These are phyloP conservation scores for Puya raimondii DNA, from an alignment of 176 grass and related monocot species.

Conservation along the genomic window DNA sequence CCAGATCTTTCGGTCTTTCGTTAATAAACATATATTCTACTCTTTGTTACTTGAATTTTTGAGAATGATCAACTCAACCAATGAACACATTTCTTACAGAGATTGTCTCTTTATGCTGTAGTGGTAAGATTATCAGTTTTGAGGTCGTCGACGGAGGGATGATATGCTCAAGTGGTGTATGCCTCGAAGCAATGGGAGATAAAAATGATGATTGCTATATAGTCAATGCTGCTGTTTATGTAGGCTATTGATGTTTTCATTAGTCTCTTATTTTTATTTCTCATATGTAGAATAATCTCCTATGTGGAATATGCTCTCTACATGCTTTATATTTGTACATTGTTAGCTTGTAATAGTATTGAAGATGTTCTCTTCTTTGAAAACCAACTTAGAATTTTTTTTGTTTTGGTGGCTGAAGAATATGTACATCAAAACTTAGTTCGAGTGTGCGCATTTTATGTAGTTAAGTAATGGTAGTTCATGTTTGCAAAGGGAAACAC, in stretches of 20 bases:
- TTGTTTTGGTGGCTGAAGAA: not conserved
- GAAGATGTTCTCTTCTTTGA: not conserved
- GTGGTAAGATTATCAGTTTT: slow-evolving; percentile 66
- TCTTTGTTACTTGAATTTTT: not conserved
- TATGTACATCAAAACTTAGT: too few relatives aligned
- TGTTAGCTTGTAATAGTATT: not conserved
- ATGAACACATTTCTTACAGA: slow-evolving; percentile 13
- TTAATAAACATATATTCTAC: not conserved
- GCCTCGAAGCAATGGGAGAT: slow-evolving; percentile 94
- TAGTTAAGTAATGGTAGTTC: too few relatives aligned
- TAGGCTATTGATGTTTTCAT: slow-evolving; percentile 42
- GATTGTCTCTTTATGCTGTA: slow-evolving; percentile 13
- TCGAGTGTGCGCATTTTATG: too few relatives aligned
- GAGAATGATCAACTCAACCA: not conserved
- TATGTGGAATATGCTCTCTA: not conserved
- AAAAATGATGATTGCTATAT: slow-evolving; percentile 95
- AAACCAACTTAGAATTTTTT: not conserved
- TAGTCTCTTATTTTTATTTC: too few relatives aligned
- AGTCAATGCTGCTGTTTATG: slow-evolving; percentile 71
- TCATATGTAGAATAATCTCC: not conserved
- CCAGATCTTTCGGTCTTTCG: too few relatives aligned
- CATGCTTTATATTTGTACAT: not conserved
- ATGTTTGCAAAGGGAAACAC: too few relatives aligned
- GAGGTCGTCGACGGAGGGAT: slow-evolving; percentile 83
- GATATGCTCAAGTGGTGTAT: slow-evolving; percentile 80